Base-by-base conservation (phyloP, 805 yeast genomes). In the Grigorovia humatica region DNA sequence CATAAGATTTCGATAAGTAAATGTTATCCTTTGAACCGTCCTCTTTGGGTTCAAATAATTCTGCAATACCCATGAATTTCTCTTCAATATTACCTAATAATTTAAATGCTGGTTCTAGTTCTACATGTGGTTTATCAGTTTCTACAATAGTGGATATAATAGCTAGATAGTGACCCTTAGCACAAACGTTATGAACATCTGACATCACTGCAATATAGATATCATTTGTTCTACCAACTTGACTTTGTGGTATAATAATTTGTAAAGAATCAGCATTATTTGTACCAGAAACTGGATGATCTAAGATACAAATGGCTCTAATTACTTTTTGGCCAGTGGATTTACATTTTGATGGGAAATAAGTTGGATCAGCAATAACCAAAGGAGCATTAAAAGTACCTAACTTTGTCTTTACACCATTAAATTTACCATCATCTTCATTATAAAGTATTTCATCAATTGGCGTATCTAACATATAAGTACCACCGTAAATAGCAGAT, bases 401-500 rank as follows among this genome's bases (percentile, higher is more conserved):
- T 61, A 89, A 93, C 57, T 90, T 93, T 48, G 96, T 85, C 60
- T 82, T 81, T 47, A 93, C 96, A 53, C 98, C 97, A 32, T 75
- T 74, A 59, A 89, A 88, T 64, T 81, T 84, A 18, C 83, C 87
- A 20, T 49, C 53, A 29, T 78, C 80, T 13, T 79, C 83, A 50
- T 77, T 81, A 68, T 83, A 90, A 48, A 86, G 75, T 18, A 90
- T 78, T 71, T 91, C 96, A 55, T 93, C 96, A 56, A 93, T 82
- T 47, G 97, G 96, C 35, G 96, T 91, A 67, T 89, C 96, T 65
- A 93, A 79, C 99, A 93, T 93, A 67, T 89, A 93, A 18, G 98
- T 91, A 63, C 99, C 99, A 57, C 99, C 99, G 65, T 93, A 89
- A 58, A 93, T 91, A 27, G 99, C 99, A 49, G 95, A 83, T 55